Base-by-base conservation (phyloP, 208 protist species). In the Wallacemonas sp. region DNA sequence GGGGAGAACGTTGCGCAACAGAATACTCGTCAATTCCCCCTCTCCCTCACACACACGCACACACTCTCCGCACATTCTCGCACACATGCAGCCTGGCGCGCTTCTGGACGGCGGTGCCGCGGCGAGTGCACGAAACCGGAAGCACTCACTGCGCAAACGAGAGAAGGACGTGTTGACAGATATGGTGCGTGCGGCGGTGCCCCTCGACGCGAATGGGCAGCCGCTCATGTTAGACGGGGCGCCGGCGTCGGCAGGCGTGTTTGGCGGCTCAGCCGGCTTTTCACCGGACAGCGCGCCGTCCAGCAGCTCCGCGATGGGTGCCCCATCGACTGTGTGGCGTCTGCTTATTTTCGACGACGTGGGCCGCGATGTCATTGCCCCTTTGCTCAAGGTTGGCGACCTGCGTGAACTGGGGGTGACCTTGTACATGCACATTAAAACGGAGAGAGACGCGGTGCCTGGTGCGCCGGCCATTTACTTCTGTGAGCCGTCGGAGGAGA, bases 381-480 rank as follows among this genome's bases (percentile, higher is more conserved):
- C 92, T 12, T 74, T 97, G 15, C 73, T 97, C 38, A 90, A 90
- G 45, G 90, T 96, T 10, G 84, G 81, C 5, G 85, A 92, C 62
- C 78, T 97, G 33, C 78, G 90, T 5, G 85, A 93, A 58, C 63
- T 95, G 8, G 92, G 92, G n/a, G 76, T 97, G 15, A 97, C 92
- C 0, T 69, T 97, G 10, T 90, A 94, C 60, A 77, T 97, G 83
- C 84, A 92, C 70, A 93, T 97, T 24, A 74, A 82, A 10, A 83
- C 74, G 19, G 81, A 91, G 58, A 79, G 92, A 2, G 87, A 95
- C 34, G 72, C 85, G 10, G 89, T 97, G 2, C 84, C 87, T 2
- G 92, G 90, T n/a, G 89, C 88, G 0, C 92, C 92, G 26, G 89
- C 84, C 15, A 83, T 97, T 34, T 97, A 97, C 65, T 93, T 97